Evolutionary conservation across 2,329 filamentous ascomycete genomes (phyloP).

Genomic region (Botryosphaeria agaves): DNA sequence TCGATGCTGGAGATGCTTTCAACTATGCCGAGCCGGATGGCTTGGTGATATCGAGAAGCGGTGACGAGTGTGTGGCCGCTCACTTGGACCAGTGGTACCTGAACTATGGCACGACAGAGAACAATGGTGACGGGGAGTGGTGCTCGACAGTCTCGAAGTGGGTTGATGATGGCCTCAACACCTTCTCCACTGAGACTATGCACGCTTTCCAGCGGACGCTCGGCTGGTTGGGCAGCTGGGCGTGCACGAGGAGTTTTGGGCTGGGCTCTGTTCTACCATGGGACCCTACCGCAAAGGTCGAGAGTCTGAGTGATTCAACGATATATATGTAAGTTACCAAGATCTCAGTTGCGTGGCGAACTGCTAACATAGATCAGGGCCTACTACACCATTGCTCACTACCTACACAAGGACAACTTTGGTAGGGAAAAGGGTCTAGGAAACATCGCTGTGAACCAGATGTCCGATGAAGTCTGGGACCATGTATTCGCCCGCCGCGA

Average conservation of each 20-base stretch:
- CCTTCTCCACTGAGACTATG: slow-evolving; percentile 46
- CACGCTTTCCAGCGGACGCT: slow-evolving; percentile 63
- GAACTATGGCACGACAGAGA: slow-evolving; percentile 56
- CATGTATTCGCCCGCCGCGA: slow-evolving; percentile 75
- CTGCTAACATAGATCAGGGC: too few relatives aligned
- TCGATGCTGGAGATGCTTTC: slow-evolving; percentile 67
- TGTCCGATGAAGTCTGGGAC: slow-evolving; percentile 93
- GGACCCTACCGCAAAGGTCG: slow-evolving; percentile 81
- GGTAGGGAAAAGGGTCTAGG: slow-evolving; percentile 53
- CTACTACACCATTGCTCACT: slow-evolving; percentile 41
- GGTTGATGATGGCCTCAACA: slow-evolving; percentile 58
- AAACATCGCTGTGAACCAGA: slow-evolving; percentile 63
- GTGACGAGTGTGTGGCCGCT: slow-evolving; percentile 83
- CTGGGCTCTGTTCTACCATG: slow-evolving; percentile 89
- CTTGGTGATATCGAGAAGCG: slow-evolving; percentile 73
- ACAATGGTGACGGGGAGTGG: slow-evolving; percentile 62
- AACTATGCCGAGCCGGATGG: slow-evolving; percentile 87
- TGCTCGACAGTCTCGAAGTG: slow-evolving; percentile 56
- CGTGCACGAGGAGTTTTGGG: slow-evolving; percentile 79
- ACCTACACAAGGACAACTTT: slow-evolving; percentile 64
- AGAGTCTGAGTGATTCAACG: slow-evolving; percentile 80
- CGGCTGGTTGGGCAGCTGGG: slow-evolving; percentile 91
- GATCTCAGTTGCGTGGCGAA: too few relatives aligned
- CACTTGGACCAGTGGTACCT: slow-evolving; percentile 96
- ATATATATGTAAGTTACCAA: slow-evolving; percentile 93